phyloP scores from a whole-genome alignment of 2,329 filamentous ascomycete species.

The Monilinia vaccinii-corymbosi region DNA sequence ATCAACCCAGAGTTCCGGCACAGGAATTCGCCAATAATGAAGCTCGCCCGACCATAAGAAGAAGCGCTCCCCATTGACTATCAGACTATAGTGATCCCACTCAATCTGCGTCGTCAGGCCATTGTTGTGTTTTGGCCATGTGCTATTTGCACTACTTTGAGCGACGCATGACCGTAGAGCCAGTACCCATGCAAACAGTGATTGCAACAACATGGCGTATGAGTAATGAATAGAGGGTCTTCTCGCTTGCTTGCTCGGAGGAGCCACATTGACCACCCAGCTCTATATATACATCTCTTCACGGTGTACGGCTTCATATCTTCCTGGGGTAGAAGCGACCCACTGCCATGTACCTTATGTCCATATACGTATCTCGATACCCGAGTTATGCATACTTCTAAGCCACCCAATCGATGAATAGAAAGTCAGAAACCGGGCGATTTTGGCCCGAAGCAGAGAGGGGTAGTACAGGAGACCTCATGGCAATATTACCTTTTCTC shows the following conservation, averaged over 20 bases:
- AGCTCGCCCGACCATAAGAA: constrained; percentile 26
- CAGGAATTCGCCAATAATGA: constrained; percentile 48
- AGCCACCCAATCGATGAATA: constrained; percentile 1
- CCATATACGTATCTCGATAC: not conserved
- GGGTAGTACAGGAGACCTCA: not conserved
- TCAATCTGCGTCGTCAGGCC: constrained; percentile 7
- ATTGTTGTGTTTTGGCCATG: constrained; percentile 9
- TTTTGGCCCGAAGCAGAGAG: constrained; percentile 1
- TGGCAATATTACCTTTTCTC: not conserved
- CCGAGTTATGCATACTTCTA: not conserved
- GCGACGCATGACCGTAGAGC: constrained; percentile 4
- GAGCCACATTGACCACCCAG: not conserved
- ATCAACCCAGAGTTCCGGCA: constrained; percentile 56
- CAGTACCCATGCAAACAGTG: not conserved
- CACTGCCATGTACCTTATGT: not conserved
- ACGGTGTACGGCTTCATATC: not conserved
- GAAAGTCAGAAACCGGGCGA: not conserved
- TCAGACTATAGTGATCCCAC: constrained; percentile 10
- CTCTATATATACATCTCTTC: not conserved
- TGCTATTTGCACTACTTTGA: not conserved
- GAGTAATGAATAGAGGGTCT: not conserved
- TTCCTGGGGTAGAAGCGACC: not conserved
- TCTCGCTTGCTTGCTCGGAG: not conserved
- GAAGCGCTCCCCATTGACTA: constrained; percentile 4
- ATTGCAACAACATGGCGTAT: constrained; percentile 1